phyloP scores from a whole-genome alignment of 2,329 filamentous ascomycete species.

The Aspergillus sp. region DNA sequence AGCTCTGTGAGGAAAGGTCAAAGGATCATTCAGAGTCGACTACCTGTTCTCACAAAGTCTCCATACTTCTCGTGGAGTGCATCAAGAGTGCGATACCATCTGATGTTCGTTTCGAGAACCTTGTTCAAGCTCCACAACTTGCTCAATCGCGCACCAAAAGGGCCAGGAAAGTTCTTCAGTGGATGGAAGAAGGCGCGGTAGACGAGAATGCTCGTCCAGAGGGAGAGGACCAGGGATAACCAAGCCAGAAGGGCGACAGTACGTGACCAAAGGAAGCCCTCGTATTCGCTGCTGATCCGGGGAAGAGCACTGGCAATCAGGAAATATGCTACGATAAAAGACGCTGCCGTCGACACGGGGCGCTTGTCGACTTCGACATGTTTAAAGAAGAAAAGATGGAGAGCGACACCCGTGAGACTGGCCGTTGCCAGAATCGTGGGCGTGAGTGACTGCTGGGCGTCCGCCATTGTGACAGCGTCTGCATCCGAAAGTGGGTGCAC shows the following conservation, averaged over 20 bases:
- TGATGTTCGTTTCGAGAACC: background rate
- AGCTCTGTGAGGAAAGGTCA: background rate
- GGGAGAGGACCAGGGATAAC: background rate
- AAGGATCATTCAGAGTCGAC: background rate
- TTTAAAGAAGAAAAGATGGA: slow-evolving; percentile 5
- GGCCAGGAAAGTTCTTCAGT: background rate
- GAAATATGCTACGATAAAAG: background rate
- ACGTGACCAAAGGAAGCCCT: background rate
- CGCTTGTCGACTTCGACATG: slow-evolving; percentile 6
- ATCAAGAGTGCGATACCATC: background rate
- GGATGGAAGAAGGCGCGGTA: slow-evolving; percentile 8
- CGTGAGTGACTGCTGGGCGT: background rate
- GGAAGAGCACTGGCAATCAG: background rate
- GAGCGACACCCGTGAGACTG: slow-evolving; percentile 5
- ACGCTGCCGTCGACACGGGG: background rate
- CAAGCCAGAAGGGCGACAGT: background rate
- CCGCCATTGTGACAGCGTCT: background rate
- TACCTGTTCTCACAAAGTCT: slow-evolving; percentile 2
- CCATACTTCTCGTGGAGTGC: slow-evolving; percentile 6
- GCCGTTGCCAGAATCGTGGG: slow-evolving; percentile 1
- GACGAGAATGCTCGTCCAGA: background rate
- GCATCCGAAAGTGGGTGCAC: background rate
- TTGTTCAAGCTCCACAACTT: slow-evolving; percentile 2
- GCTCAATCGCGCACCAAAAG: slow-evolving; percentile 5
- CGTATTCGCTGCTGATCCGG: slow-evolving; percentile 1